These are phyloP conservation scores for Penicillium glabrum DNA, from an alignment of 2,329 filamentous ascomycete species.

Conservation along the genomic window DNA sequence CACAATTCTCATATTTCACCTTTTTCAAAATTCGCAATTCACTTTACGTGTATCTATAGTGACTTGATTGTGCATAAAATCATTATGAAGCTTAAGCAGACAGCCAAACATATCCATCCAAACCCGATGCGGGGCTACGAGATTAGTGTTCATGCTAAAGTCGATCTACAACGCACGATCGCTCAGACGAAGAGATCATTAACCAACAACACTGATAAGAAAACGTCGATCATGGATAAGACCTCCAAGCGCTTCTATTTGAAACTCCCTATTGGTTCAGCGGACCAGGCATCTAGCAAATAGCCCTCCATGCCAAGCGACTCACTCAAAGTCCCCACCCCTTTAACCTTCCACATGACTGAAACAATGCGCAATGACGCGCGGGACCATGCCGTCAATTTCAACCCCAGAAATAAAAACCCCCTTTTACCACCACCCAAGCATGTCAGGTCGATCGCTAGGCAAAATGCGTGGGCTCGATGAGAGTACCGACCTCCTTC, in stretches of 20 bases:
- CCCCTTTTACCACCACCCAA: neutral
- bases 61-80: too few relatives aligned
- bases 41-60: too few relatives aligned
- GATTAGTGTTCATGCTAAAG: too few relatives aligned
- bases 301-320: conserved; percentile 12
- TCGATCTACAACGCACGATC: neutral
- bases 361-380: conserved; percentile 14
- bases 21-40: too few relatives aligned
- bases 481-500: conserved; percentile 29
- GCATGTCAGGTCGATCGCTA: neutral
- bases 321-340: conserved; percentile 2
- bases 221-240: neutral
- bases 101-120: too few relatives aligned
- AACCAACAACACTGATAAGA: neutral
- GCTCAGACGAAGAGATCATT: neutral
- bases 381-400: neutral
- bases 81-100: too few relatives aligned
- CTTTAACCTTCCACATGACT: conserved; percentile 8
- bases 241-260: neutral
- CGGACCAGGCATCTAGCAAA: neutral
- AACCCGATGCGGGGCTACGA: neutral
- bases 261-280: neutral
- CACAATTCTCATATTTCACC: too few relatives aligned
- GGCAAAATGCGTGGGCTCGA: conserved; percentile 30
- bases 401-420: neutral